Evolutionary conservation across 2,329 filamentous ascomycete species (phyloP).

Genomic region (Penicillium sp.): DNA sequence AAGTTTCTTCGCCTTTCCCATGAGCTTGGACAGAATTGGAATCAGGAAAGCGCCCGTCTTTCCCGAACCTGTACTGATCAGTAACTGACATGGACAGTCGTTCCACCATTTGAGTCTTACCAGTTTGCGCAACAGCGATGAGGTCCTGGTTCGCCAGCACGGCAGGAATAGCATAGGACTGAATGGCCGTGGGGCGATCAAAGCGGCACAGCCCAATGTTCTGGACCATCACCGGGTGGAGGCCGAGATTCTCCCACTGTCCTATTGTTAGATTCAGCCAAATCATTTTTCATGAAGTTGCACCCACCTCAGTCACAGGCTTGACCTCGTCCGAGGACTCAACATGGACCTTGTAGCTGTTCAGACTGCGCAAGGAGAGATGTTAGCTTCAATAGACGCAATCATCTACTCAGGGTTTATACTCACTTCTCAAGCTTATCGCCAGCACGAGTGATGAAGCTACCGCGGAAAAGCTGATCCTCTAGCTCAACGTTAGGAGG

Average conservation of each 20-base stretch:
- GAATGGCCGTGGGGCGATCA: slow-evolving; percentile 76
- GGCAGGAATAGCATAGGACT: slow-evolving; percentile 80
- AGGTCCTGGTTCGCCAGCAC: slow-evolving; percentile 77
- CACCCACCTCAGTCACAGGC: slow-evolving; percentile 12
- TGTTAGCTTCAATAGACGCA: background rate
- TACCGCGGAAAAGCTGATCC: slow-evolving; percentile 67
- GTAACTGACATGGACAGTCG: background rate
- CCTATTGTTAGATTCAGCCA: slow-evolving; percentile 25
- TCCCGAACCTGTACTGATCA: slow-evolving; percentile 71
- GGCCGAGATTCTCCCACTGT: slow-evolving; percentile 72
- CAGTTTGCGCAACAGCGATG: slow-evolving; percentile 88
- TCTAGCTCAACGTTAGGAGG: slow-evolving; percentile 72
- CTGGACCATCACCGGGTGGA: slow-evolving; percentile 79
- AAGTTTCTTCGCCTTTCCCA: slow-evolving; percentile 93
- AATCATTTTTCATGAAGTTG: background rate
- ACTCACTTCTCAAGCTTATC: slow-evolving; percentile 65
- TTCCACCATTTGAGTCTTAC: slow-evolving; percentile 53
- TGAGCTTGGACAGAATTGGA: slow-evolving; percentile 83
- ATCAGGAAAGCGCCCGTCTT: slow-evolving; percentile 94
- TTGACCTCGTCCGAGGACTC: slow-evolving; percentile 14
- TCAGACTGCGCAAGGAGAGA: slow-evolving; percentile 9
- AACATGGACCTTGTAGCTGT: slow-evolving; percentile 5
- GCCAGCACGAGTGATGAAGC: slow-evolving; percentile 56
- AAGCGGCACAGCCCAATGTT: slow-evolving; percentile 78
- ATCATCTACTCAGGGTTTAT: too few species aligned